A percentile compares a stretch with the other conserved stretches of the same genome.
Conservation (phyloP, 2,329 filamentous ascomycete genomes). For the Penicillium hordei region DNA sequence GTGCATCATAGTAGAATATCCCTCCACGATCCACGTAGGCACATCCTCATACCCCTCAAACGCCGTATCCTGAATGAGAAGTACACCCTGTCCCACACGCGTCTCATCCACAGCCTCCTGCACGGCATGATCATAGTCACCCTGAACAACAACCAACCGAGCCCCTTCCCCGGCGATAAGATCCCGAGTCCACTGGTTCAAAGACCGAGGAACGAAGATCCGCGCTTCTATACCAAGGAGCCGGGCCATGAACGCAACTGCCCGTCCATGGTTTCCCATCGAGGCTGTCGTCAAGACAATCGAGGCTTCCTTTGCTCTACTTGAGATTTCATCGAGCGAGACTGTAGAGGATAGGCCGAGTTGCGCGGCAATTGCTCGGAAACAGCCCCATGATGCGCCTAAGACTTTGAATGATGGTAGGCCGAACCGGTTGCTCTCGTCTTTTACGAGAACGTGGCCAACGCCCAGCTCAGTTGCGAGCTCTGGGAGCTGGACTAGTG, state of each 20-base stretch:
- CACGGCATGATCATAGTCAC: conserved; percentile 66
- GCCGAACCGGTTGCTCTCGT: conserved; percentile 67
- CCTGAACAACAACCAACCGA: conserved; percentile 54
- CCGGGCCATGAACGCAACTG: conserved; percentile 66
- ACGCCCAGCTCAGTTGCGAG: conserved; percentile 61
- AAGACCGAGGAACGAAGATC: conserved; percentile 63
- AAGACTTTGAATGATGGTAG: conserved; percentile 78
- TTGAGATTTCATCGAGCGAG: conserved; percentile 47
- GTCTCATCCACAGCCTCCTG: conserved; percentile 48
- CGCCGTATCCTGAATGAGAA: conserved; percentile 69
- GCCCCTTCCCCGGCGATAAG: conserved; percentile 65
- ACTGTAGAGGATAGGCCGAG: conserved; percentile 48
- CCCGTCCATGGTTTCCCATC: conserved; percentile 75
- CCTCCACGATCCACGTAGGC: conserved; percentile 73
- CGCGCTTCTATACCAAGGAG: conserved; percentile 56
- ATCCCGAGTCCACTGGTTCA: conserved; percentile 55
- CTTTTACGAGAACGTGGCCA: conserved; percentile 63
- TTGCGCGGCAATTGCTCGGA: conserved; percentile 54
- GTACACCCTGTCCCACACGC: conserved; percentile 34
- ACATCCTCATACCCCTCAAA: conserved; percentile 67
- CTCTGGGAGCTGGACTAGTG: conserved; percentile 53
- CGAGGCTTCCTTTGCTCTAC: conserved; percentile 27
- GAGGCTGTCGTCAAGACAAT: conserved; percentile 63
- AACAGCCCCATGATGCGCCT: conserved; percentile 72
- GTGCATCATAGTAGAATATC: conserved; percentile 70